Evolutionary conservation across 2,329 filamentous ascomycete genomes (phyloP).

Genomic region (Trichothecium roseum): DNA sequence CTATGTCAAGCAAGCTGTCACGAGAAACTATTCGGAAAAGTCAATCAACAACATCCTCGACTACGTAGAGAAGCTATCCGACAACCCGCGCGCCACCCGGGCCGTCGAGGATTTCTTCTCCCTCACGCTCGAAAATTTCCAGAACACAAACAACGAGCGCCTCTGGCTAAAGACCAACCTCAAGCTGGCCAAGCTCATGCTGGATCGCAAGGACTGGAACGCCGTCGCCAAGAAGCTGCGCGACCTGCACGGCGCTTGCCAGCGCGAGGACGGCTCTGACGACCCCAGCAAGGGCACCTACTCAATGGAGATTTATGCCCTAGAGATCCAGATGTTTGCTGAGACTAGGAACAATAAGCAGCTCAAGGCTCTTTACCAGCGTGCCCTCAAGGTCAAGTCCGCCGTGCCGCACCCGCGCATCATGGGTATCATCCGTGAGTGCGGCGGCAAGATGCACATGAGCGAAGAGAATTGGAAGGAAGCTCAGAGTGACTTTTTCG

Average conservation of each 20-base stretch:
- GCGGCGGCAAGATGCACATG: slow-evolving; percentile 99
- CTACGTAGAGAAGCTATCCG: slow-evolving; percentile 84
- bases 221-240: slow-evolving; percentile 73
- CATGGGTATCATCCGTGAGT: slow-evolving; percentile 98
- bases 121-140: slow-evolving; percentile 85
- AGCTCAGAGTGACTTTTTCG: slow-evolving; percentile 95
- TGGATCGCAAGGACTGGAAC: slow-evolving; percentile 82
- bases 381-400: slow-evolving; percentile 85
- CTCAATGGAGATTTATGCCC: slow-evolving; percentile 85
- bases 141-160: slow-evolving; percentile 94
- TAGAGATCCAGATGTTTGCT: slow-evolving; percentile 98
- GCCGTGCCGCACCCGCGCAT: slow-evolving; percentile 97
- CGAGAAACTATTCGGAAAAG: slow-evolving; percentile 96
- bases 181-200: slow-evolving; percentile 82
- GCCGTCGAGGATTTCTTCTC: slow-evolving; percentile 95
- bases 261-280: slow-evolving; percentile 74
- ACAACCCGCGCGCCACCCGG: slow-evolving; percentile 57
- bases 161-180: slow-evolving; percentile 98
- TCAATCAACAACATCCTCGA: slow-evolving; percentile 99
- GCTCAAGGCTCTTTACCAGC: slow-evolving; percentile 84
- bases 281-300: slow-evolving; percentile 96
- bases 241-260: slow-evolving; percentile 82
- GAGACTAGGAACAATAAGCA: slow-evolving; percentile 97
- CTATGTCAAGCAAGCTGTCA: slow-evolving; percentile 94
- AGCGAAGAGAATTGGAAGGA: slow-evolving; percentile 99